Conservation (phyloP, 495 filamentous ascomycete genomes). For the Pyrenula massariospora region DNA sequence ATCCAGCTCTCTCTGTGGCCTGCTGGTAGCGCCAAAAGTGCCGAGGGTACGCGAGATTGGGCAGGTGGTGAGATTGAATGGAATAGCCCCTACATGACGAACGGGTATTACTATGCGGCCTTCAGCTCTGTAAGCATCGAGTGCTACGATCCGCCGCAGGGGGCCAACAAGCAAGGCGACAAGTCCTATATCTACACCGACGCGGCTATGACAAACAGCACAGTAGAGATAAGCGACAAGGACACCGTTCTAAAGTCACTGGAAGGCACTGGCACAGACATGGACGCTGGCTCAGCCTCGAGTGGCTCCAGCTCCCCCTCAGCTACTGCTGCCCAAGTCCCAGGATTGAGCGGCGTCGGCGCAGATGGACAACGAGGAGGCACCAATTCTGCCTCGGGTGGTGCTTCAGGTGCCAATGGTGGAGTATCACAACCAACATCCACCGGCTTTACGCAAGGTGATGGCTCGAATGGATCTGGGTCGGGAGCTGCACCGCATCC, state of each 20-base stretch:
- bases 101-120: conserved; percentile 81
- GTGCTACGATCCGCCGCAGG: conserved; percentile 68
- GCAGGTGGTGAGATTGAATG: conserved; percentile 85
- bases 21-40: conserved; percentile 69
- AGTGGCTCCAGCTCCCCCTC: conserved; percentile 17
- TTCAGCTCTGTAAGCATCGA: conserved; percentile 66
- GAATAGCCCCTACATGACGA: conserved; percentile 69
- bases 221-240: conserved; percentile 63
- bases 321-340: conserved; percentile 24
- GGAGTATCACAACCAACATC: conserved; percentile 9
- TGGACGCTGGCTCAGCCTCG: conserved; percentile 26
- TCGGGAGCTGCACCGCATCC: conserved; percentile 15
- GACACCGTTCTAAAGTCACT: conserved; percentile 70
- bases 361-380: conserved; percentile 15
- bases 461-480: conserved; percentile 8
- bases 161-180: conserved; percentile 44
- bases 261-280: conserved; percentile 63
- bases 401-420: conserved; percentile 4
- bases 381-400: not conserved
- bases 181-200: conserved; percentile 68
- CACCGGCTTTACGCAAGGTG: conserved; percentile 19
- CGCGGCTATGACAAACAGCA: conserved; percentile 54
- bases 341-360: conserved; percentile 25
- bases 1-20: conserved; percentile 96
- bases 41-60: conserved; percentile 78